Conservation (phyloP, 257 asterid genomes). For the Scutellaria galericulata region DNA sequence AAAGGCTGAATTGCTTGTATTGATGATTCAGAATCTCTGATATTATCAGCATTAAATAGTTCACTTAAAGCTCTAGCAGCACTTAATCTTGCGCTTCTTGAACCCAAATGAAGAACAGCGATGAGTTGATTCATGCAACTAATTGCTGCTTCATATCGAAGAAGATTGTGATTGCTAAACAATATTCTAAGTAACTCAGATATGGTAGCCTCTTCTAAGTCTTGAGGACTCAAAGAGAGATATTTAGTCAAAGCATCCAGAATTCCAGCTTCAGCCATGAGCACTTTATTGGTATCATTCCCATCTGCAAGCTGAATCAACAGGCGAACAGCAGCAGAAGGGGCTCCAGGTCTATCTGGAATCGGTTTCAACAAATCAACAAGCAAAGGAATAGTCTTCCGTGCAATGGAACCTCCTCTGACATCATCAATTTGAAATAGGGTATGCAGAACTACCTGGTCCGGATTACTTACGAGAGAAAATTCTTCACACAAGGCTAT, state of each 20-base stretch:
- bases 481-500: slow-evolving; percentile 72
- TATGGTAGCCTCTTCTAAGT: slow-evolving; percentile 72
- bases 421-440: slow-evolving; percentile 79
- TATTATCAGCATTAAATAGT: slow-evolving; percentile 66
- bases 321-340: slow-evolving; percentile 67
- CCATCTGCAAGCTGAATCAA: slow-evolving; percentile 79
- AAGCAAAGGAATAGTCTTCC: slow-evolving; percentile 70
- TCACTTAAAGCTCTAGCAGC: slow-evolving; percentile 75
- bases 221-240: slow-evolving; percentile 87
- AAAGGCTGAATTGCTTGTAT: slow-evolving; percentile 83
- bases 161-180: slow-evolving; percentile 68
- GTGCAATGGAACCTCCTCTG: slow-evolving; percentile 69
- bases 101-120: slow-evolving; percentile 91
- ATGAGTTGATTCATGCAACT: slow-evolving; percentile 76
- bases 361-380: slow-evolving; percentile 88
- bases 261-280: slow-evolving; percentile 87
- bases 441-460: slow-evolving; percentile 63
- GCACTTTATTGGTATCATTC: slow-evolving; percentile 68
- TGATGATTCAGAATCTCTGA: slow-evolving; percentile 75
- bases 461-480: slow-evolving; percentile 74
- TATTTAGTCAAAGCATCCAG: slow-evolving; percentile 81
- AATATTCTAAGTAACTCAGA: slow-evolving; percentile 75
- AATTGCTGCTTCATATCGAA: slow-evolving; percentile 59
- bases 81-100: slow-evolving; percentile 76
- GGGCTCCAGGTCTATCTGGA: slow-evolving; percentile 88